Percentiles rank a stretch among this genome's conserved stretches.
phyloP scores from a whole-genome alignment of 2,329 filamentous ascomycete genomes.

The Leptographium lundbergii region DNA sequence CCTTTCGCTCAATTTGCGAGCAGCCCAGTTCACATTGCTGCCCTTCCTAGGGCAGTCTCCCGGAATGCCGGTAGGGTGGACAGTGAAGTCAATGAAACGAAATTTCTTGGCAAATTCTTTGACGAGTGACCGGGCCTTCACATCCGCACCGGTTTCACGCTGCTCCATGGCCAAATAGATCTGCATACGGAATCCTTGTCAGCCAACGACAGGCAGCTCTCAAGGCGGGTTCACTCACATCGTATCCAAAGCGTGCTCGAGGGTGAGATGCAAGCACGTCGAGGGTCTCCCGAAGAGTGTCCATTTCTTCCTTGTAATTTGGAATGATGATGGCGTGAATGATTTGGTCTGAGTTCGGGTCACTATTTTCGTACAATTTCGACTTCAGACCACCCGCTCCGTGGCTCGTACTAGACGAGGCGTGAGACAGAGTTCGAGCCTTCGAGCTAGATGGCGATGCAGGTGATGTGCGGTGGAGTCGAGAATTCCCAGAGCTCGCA shows the following conservation, averaged over 20 bases:
- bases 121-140: slow-evolving; percentile 50
- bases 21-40: slow-evolving; percentile 62
- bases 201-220: too few species aligned
- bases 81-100: slow-evolving; percentile 51
- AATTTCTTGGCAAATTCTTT: slow-evolving; percentile 52
- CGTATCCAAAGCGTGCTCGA: slow-evolving; percentile 50
- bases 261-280: slow-evolving; percentile 56
- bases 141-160: slow-evolving; percentile 46
- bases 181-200: slow-evolving; percentile 22
- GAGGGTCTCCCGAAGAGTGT: slow-evolving; percentile 55
- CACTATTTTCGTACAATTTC: slow-evolving; percentile 30
- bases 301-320: slow-evolving; percentile 62
- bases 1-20: slow-evolving; percentile 49
- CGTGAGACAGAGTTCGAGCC: slow-evolving; percentile 35
- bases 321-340: slow-evolving; percentile 58
- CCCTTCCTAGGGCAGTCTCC: slow-evolving; percentile 62
- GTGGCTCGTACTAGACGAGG: slow-evolving; percentile 34
- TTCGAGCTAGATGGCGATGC: slow-evolving; percentile 44
- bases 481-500: slow-evolving; percentile 30
- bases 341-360: slow-evolving; percentile 30
- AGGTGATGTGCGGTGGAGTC: slow-evolving; percentile 37
- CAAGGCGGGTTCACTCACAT: slow-evolving; percentile 41
- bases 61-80: slow-evolving; percentile 53
- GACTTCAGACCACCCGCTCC: slow-evolving; percentile 38
- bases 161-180: slow-evolving; percentile 63